phyloP scores from a whole-genome alignment of 2,329 filamentous ascomycete species.

The Aspergillus luchuensis region DNA sequence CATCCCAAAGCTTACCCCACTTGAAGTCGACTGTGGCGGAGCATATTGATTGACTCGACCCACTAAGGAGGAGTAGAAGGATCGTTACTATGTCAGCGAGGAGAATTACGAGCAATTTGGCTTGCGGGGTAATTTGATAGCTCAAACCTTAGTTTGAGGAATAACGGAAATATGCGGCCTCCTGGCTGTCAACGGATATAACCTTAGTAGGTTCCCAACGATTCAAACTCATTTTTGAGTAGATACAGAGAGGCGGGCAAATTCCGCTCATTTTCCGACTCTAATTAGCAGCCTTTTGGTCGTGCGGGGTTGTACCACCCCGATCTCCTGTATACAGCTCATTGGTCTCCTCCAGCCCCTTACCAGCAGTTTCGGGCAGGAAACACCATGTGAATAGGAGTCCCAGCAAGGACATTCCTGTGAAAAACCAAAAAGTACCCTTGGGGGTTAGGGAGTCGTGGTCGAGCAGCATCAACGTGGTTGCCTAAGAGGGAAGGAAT shows the following conservation, averaged over 20 bases:
- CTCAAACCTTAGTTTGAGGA: not conserved
- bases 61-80: not conserved
- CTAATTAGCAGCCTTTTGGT: not conserved
- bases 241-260: not conserved
- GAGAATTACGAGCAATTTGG: not conserved
- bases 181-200: not conserved
- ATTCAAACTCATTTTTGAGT: not conserved
- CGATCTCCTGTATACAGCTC: not conserved
- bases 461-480: slow-evolving; percentile 23
- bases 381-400: slow-evolving; percentile 6
- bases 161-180: slow-evolving; percentile 6
- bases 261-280: not conserved
- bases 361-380: slow-evolving; percentile 11
- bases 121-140: slow-evolving; percentile 3
- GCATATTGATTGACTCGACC: not conserved
- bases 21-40: not conserved
- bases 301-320: not conserved
- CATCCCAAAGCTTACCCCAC: not conserved
- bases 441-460: slow-evolving; percentile 34
- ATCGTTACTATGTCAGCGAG: not conserved
- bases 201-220: not conserved
- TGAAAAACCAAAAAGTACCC: slow-evolving; percentile 16
- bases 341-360: slow-evolving; percentile 10
- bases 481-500: not conserved
- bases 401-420: slow-evolving; percentile 8